Percentiles rank a stretch among this genome's conserved stretches.
phyloP scores from a whole-genome alignment of 2,329 filamentous ascomycete genomes.

The Lasiodiplodia citricola region DNA sequence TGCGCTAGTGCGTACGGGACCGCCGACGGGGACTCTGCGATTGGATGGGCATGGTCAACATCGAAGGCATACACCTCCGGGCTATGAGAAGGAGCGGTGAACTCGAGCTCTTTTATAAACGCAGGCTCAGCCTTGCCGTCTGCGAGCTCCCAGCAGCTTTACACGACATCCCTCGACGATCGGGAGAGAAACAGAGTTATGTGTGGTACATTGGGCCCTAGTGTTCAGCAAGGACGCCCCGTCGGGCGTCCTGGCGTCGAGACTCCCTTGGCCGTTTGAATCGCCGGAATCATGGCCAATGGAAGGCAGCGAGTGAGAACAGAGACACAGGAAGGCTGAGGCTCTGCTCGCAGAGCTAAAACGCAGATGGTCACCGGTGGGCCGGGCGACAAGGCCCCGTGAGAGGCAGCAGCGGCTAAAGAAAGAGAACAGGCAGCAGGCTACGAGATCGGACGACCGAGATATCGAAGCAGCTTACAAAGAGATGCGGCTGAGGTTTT shows the following conservation, averaged over 20 bases:
- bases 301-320: not conserved
- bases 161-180: not conserved
- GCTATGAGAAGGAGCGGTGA: not conserved
- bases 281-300: not conserved
- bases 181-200: not conserved
- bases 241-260: not conserved
- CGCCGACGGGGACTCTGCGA: not conserved
- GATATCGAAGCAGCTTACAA: not conserved
- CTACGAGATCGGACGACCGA: not conserved
- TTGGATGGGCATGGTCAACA: not conserved
- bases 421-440: slow-evolving; percentile 5
- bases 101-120: not conserved
- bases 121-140: not conserved
- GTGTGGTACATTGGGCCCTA: not conserved
- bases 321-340: not conserved
- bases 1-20: slow-evolving; percentile 10
- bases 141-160: not conserved
- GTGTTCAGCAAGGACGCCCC: not conserved
- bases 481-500: slow-evolving; percentile 10
- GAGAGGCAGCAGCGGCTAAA: slow-evolving; percentile 3
- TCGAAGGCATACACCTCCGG: not conserved
- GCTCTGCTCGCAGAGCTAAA: not conserved
- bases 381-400: slow-evolving; percentile 2
- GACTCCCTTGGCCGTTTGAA: not conserved
- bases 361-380: not conserved